A percentile compares a stretch with the other conserved stretches of the same genome.
Evolutionary conservation across 225 moss, liverwort and hornwort genomes (phyloP).

Genomic region (Neckera pumila): DNA sequence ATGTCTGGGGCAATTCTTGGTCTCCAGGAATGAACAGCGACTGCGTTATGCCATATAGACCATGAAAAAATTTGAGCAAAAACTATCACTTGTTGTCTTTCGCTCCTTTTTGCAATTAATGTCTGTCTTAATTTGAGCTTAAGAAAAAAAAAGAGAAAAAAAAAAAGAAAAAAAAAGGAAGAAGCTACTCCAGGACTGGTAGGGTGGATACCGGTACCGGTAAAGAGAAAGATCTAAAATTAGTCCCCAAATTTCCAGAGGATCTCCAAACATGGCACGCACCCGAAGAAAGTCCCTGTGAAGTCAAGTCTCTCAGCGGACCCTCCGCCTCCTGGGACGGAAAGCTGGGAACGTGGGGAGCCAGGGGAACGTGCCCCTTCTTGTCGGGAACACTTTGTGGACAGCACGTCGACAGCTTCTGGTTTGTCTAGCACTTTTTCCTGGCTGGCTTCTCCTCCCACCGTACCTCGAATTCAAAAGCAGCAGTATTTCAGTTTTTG

Average conservation of each 20-base stretch:
- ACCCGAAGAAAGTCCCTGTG: neutral
- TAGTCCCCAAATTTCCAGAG: neutral
- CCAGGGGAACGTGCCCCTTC: neutral
- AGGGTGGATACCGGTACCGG: neutral
- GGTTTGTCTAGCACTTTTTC: no score
- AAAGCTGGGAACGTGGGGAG: neutral
- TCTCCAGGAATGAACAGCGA: no score
- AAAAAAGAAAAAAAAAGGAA: no score
- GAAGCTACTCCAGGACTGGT: neutral
- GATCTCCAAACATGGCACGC: neutral
- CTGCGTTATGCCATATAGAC: no score
- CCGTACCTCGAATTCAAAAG: neutral
- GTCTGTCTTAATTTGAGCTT: neutral
- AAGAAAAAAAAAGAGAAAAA: neutral
- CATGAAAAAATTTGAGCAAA: neutral
- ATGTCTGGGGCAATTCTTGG: no score
- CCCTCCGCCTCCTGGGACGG: neutral
- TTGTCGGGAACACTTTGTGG: neutral
- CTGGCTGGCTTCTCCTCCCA: no score
- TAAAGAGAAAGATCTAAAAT: neutral
- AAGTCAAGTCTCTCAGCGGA: neutral
- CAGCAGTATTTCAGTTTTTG: no score
- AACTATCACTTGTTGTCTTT: neutral
- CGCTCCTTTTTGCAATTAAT: neutral
- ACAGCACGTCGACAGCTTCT: neutral